Conservation (phyloP, 176 grass and related monocot species). For the Hordeum marinum region DNA sequence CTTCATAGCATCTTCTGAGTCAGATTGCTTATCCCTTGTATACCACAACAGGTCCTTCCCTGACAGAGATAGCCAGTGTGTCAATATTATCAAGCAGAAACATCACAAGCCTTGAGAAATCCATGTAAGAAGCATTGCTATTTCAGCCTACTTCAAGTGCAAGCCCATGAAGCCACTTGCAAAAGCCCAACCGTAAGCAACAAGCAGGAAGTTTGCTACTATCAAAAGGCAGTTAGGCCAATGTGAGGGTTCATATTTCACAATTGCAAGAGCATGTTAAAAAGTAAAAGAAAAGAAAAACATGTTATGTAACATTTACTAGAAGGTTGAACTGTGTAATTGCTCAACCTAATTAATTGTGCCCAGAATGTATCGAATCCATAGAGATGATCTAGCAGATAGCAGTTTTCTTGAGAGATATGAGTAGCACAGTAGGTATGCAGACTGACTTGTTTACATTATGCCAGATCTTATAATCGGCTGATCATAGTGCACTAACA, state of each 20-base stretch:
- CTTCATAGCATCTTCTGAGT: constrained; percentile 62
- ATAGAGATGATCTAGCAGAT: background rate
- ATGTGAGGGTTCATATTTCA: background rate
- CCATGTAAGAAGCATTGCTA: background rate
- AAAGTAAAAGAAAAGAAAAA: background rate
- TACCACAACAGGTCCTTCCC: constrained; percentile 96
- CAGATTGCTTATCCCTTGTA: constrained; percentile 70
- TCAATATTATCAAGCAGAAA: background rate
- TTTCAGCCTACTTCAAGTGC: background rate
- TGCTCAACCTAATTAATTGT: background rate
- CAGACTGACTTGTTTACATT: background rate
- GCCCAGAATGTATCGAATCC: constrained; percentile 1
- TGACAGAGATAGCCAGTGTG: constrained; percentile 1
- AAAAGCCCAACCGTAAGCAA: background rate
- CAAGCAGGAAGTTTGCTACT: background rate
- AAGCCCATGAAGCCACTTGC: background rate
- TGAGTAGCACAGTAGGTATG: background rate
- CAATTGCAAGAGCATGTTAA: background rate
- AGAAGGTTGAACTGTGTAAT: background rate
- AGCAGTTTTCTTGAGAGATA: background rate
- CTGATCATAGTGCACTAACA: background rate
- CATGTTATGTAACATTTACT: background rate
- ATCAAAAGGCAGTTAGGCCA: background rate
- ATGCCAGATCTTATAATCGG: background rate
- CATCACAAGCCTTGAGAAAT: background rate